These are phyloP conservation scores for Alternaria sp. DNA, from an alignment of 2,329 filamentous ascomycete genomes.

Conservation along the genomic window DNA sequence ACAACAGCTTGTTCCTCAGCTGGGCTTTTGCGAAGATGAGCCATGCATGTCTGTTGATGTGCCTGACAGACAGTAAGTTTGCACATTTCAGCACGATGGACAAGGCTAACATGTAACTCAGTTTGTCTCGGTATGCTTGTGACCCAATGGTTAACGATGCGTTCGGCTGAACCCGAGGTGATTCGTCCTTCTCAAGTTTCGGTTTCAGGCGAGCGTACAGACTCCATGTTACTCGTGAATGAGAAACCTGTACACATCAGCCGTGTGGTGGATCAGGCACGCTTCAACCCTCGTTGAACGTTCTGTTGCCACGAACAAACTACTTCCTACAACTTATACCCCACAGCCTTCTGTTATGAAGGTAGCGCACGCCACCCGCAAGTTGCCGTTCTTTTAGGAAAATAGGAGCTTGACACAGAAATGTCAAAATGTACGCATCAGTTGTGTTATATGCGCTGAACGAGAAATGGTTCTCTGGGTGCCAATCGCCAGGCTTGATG, in stretches of 20 bases:
- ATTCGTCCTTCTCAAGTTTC: background rate
- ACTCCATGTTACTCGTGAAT: background rate
- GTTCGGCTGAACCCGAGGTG: conserved; percentile 12
- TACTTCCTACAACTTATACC: background rate
- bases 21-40: conserved; percentile 40
- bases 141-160: conserved; percentile 31
- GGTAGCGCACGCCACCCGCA: background rate
- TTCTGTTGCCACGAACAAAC: background rate
- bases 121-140: conserved; percentile 31
- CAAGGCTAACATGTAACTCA: conserved; percentile 10
- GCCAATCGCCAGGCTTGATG: background rate
- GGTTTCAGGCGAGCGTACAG: background rate
- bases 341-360: background rate
- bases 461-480: background rate
- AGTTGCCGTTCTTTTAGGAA: background rate
- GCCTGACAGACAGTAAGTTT: conserved; percentile 50
- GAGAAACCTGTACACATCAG: conserved; percentile 4
- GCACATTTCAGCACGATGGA: background rate
- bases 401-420: background rate
- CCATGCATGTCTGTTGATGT: conserved; percentile 51
- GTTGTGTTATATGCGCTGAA: background rate
- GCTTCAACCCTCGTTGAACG: conserved; percentile 6
- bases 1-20: conserved; percentile 43
- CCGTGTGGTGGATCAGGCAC: background rate
- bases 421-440: background rate